phyloP scores from a whole-genome alignment of 306 rosid genomes.

The Rosa multiflora region DNA sequence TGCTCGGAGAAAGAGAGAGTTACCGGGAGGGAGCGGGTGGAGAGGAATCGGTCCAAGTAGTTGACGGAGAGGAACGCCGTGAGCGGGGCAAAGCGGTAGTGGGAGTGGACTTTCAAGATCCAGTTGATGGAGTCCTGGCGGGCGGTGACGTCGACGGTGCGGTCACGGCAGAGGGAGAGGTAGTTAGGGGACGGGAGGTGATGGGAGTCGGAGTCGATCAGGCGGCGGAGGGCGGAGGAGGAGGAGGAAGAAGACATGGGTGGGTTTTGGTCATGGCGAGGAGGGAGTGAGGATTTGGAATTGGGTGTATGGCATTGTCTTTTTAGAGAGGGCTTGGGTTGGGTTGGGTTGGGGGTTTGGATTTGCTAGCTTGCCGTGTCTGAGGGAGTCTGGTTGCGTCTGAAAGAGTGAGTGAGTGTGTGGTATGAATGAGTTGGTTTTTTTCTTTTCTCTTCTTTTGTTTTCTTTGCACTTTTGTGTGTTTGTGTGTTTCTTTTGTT shows the following conservation, averaged over 20 bases:
- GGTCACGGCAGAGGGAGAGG: constrained; percentile 40
- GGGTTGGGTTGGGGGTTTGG: no score
- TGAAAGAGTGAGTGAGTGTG: background rate
- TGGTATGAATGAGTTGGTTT: background rate
- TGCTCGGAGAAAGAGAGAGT: background rate
- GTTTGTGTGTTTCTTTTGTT: background rate
- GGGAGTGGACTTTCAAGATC: constrained; percentile 70
- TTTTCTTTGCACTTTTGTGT: background rate
- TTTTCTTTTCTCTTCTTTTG: background rate
- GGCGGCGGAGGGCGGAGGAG: background rate
- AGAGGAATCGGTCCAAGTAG: constrained; percentile 76
- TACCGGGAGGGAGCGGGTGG: constrained; percentile 55
- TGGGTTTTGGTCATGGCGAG: constrained; percentile 25
- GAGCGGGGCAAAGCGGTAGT: constrained; percentile 46
- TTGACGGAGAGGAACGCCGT: constrained; percentile 76
- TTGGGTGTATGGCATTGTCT: constrained; percentile 10
- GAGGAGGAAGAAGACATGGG: background rate
- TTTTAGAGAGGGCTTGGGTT: background rate
- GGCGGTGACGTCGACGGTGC: constrained; percentile 36
- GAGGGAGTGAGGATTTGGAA: constrained; percentile 17
- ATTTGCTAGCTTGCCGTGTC: background rate
- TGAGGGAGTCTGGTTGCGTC: background rate
- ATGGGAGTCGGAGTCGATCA: constrained; percentile 22
- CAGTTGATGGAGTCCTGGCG: constrained; percentile 71
- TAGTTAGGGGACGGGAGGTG: constrained; percentile 41